Evolutionary conservation across 1,284 basidiomycete species (phyloP).

Genomic region (Ustilago curta): DNA sequence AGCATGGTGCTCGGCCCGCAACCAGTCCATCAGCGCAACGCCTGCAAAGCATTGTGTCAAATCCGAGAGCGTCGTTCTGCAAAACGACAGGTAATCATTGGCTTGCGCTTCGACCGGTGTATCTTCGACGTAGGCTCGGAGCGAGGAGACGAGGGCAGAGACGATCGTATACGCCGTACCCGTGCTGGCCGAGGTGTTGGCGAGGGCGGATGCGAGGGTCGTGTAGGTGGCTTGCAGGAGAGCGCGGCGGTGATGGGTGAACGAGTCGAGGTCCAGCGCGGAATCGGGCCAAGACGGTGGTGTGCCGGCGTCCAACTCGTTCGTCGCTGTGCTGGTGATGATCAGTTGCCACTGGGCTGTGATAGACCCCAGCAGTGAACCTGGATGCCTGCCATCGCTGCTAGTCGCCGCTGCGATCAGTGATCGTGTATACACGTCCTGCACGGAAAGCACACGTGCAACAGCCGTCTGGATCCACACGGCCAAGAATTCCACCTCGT

Average conservation of each 20-base stretch:
- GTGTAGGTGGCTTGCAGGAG: slow-evolving; percentile 17
- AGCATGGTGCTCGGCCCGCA: slow-evolving; percentile 1
- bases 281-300: background rate
- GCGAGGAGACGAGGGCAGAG: slow-evolving; percentile 39
- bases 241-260: slow-evolving; percentile 1
- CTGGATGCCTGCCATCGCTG: background rate
- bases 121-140: slow-evolving; percentile 42
- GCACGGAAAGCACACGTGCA: slow-evolving; percentile 48
- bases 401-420: slow-evolving; percentile 15
- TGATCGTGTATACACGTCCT: slow-evolving; percentile 46
- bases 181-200: slow-evolving; percentile 4
- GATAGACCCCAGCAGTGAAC: slow-evolving; percentile 8
- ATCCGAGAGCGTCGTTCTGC: slow-evolving; percentile 9
- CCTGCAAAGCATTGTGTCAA: too few species aligned
- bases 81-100: slow-evolving; percentile 19
- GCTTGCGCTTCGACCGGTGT: slow-evolving; percentile 12
- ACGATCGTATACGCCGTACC: slow-evolving; percentile 36
- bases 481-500: slow-evolving; percentile 48
- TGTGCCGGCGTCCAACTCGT: background rate
- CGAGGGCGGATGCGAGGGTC: slow-evolving; percentile 11
- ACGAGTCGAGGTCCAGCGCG: slow-evolving; percentile 22
- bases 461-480: slow-evolving; percentile 60
- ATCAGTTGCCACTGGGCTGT: slow-evolving; percentile 8
- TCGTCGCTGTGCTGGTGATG: background rate
- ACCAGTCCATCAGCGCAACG: too few species aligned